Evolutionary conservation across 257 asterid genomes (phyloP).

Genomic region (Solanum corneliomulleri): DNA sequence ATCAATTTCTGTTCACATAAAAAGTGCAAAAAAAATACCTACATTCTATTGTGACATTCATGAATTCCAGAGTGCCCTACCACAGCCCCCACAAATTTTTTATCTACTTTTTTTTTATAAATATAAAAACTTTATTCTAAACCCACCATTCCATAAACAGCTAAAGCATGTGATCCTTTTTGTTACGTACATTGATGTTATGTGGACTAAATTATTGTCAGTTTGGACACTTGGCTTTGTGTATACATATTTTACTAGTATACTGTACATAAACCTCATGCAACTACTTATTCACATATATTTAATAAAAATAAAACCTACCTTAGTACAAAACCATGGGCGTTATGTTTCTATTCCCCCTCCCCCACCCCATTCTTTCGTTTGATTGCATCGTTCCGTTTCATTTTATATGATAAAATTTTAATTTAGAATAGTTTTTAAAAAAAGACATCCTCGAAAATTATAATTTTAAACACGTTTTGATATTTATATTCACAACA

Average conservation of each 20-base stretch:
- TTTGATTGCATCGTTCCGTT: neutral
- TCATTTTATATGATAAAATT: neutral
- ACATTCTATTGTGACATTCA: neutral
- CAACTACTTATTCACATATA: neutral
- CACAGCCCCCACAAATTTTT: neutral
- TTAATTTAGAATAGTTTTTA: neutral
- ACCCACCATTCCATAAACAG: neutral
- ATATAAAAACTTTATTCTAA: neutral
- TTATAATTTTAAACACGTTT: neutral
- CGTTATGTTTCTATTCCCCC: neutral
- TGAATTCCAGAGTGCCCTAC: neutral
- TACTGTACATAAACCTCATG: neutral
- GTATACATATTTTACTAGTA: neutral
- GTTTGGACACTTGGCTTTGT: neutral
- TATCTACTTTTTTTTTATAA: neutral
- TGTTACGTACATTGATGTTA: neutral
- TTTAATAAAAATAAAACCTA: neutral
- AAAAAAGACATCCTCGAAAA: neutral
- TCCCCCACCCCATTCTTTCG: neutral
- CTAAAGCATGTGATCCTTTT: conserved; percentile 6
- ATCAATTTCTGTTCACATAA: neutral
- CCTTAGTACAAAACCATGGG: neutral
- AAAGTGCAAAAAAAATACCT: neutral
- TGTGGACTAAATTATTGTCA: conserved; percentile 5
- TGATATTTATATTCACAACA: neutral